Evolutionary conservation across 495 filamentous ascomycete genomes (phyloP), one percentile per base, ranked within the genome.

Genomic region (Letharia lupina): DNA sequence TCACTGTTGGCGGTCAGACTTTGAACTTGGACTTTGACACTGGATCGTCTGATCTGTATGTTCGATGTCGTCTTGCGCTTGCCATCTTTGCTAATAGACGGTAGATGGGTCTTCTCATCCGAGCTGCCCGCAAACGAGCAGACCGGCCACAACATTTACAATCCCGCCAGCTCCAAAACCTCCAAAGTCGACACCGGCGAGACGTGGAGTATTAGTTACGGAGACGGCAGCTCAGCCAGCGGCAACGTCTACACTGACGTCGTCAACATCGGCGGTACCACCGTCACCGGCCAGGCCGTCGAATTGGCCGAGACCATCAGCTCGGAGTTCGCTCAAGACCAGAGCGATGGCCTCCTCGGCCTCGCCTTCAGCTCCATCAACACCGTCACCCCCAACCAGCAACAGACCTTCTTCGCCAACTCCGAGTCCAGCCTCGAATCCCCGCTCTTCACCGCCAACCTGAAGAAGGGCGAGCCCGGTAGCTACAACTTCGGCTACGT

Each of bases 371-470:
- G 82, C 68, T 79, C 76, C 28, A 81, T 93, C 76, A 96, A 92
- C 78, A 87, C 83, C 41, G 84, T 94, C 50, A 73, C 83, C 59
- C 89, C 90, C 0, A 73, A 79, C 20, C 79, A 79, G 67, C 87
- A 91, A 72, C 85, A 85, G 73, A 93, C 90, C 41, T 94, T 93
- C 77, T 93, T 93, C 74, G 88, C 89, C 65, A 92, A 92, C 71
- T 78, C 89, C 61, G 81, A 85, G 67, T 67, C 77, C 33, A 73
- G 75, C 31, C 84, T 96, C 41, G 81, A 84, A 45, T 75, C 84
- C 70, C 90, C 90, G 8, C 74, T 93, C 44, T 88, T 93, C 75
- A 87, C 89, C 9, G 86, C 85, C 42, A 81, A 87, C 58, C 83
- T 94, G 45, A 83, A 86, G 65, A 76, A 83, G 18, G 80, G 84